Evolutionary conservation across 768 basidiomycete species (phyloP).

Genomic region (Leccinellum albellum): DNA sequence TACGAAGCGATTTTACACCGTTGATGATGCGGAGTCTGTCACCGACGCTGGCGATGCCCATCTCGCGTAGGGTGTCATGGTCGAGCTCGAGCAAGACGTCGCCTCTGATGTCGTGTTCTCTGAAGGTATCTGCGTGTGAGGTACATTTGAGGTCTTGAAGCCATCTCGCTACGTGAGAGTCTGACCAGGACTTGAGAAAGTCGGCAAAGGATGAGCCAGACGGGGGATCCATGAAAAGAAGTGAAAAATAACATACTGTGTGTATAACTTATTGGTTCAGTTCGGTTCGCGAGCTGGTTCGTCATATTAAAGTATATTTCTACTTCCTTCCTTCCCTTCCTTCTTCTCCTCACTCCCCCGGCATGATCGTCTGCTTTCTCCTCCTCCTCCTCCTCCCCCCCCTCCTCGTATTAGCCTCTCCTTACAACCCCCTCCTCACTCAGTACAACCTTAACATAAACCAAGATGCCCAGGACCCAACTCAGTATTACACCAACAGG

Average conservation of each 20-base stretch:
- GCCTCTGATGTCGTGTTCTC: conserved; percentile 85
- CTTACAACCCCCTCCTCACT: conserved; percentile 61
- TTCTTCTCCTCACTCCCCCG: neutral
- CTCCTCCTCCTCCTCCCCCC: conserved; percentile 19
- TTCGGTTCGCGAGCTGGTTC: neutral
- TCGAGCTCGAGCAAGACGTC: conserved; percentile 91
- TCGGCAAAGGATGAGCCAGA: conserved; percentile 62
- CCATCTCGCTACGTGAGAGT: conserved; percentile 72
- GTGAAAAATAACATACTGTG: neutral
- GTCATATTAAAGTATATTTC: neutral
- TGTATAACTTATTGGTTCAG: neutral
- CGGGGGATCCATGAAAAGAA: conserved; percentile 30
- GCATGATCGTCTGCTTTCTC: neutral
- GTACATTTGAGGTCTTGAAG: conserved; percentile 73
- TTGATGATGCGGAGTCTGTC: conserved; percentile 85
- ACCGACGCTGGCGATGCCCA: conserved; percentile 86
- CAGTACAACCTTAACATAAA: conserved; percentile 80
- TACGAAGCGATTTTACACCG: conserved; percentile 76
- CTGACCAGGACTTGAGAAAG: conserved; percentile 68
- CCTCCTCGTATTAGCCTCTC: conserved; percentile 50
- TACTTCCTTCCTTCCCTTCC: neutral
- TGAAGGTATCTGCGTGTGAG: conserved; percentile 65
- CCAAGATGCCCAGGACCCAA: conserved; percentile 60
- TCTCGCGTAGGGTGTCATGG: conserved; percentile 81
- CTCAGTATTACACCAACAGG: conserved; percentile 63